Evolutionary conservation across 331 rosid species (phyloP), one percentile per base, ranked within the genome.

Genomic region (Telfairia occidentalis): DNA sequence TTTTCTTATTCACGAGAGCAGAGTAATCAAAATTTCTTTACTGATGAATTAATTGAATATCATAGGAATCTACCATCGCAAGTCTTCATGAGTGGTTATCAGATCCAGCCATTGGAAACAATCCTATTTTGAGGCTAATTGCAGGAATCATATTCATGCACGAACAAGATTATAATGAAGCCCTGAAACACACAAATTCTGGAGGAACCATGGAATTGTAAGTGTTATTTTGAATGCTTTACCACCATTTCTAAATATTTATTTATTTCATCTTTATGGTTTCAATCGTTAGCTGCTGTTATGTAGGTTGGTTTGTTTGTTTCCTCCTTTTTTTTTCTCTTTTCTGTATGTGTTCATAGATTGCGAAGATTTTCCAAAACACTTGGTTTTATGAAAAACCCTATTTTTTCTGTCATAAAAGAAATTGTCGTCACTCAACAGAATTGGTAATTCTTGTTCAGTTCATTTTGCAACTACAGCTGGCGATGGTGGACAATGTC

Each of bases 131-230:
- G 55, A 90, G 92, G 78, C 79, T 95, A 67, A 84, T 95, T 76
- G 96, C 99, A 15, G 99, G 99, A 30, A 89, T 83, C 64, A 59
- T 95, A 2, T 95, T 92, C 81, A 74, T 87, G 87, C 96, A 95
- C 43, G 96, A 95, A 19, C 91, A 95, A 72, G 97, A 95, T 76
- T 95, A 83, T 76, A 92, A 83, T 65, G 99, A 95, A 81, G 97
- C 99, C 30, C 90, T 95, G 57, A 95, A 92, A 60, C 82, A 90
- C 87, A 95, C 99, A 3, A 86, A 92, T 77, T 86, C 96, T 12
- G 99, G 97, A 45, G 99, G 99, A 65, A 87, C 92, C 16, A 79
- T 95, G 96, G 99, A 95, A 58, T 79, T 95, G 99, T 94, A 80
- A 80, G 89, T 82, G 26, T 82, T 16, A 29, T 11, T 45, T 52